Base-by-base conservation (phyloP, 306 rosid species). In the Sicyos edulis region DNA sequence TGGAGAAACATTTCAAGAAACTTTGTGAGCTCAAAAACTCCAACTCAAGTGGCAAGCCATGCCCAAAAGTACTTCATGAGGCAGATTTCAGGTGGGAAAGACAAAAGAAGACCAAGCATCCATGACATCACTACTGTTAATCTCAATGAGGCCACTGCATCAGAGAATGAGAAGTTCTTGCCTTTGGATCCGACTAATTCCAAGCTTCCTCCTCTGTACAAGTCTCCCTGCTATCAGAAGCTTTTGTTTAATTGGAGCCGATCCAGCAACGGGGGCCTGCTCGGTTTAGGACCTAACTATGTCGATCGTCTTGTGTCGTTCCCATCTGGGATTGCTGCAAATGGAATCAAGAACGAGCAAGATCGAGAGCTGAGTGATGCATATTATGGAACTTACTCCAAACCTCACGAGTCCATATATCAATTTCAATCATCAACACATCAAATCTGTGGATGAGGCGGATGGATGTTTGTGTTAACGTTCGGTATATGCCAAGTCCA, bases 1-100 rank as follows among this genome's bases (percentile, higher is more conserved):
- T 92, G 98, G 98, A 88, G 98, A 80, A 90, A 83, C 60, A 92
- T 92, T 11, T 87, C 98, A 14, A 80, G 98, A 70, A 84, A 88
- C 63, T 90, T 79, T n/a, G 98, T 92, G 1, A 65, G 84, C 64
- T 82, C 88, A 5, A 82, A 80, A 50, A 85, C 86, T 19, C 83
- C 88, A n/a, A 85, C 88, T 42, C 88, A 85, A 65, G 88, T 85
- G 69, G 88, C 88, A 58, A 85, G 88, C 66, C 88, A 85, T 80
- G 88, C 88, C 34, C 98, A 92, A 75, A 92, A 92, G 77, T 92
- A 92, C 81, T 92, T 80, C 75, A 87, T 88, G 80, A 90, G 98
- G 82, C 98, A 90, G 71, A 83, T 73, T 52, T 82, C 96, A 0
- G 98, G 91, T 66, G 96, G 86, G 8, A 92, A 90, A 74, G 92